Conservation (phyloP, 345 rosid genomes). For the Dipteronia sinensis region DNA sequence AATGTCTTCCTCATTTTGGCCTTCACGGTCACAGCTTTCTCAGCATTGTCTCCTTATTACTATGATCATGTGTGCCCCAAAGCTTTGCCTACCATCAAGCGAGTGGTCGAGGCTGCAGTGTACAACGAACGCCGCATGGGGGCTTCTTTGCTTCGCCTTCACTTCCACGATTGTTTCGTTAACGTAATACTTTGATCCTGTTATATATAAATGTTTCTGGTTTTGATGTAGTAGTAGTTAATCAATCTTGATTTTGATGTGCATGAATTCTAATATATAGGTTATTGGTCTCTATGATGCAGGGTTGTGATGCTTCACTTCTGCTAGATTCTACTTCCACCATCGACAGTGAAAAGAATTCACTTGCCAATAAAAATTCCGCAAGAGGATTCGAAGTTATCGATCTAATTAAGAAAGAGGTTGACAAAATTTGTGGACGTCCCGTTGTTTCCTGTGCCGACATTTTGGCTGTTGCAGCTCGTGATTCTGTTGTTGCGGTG, state of each 20-base stretch:
- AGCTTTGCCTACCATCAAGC: slow-evolving; percentile 50
- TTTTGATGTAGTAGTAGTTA: neutral
- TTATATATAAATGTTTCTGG: neutral
- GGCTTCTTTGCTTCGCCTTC: slow-evolving; percentile 62
- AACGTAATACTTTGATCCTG: neutral
- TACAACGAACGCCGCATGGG: slow-evolving; percentile 54
- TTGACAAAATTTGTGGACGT: slow-evolving; percentile 52
- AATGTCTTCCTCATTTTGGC: slow-evolving; percentile 20
- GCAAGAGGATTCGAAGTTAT: slow-evolving; percentile 61
- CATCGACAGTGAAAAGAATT: slow-evolving; percentile 55
- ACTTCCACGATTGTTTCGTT: slow-evolving; percentile 36
- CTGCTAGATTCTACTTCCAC: slow-evolving; percentile 56
- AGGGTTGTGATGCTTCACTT: slow-evolving; percentile 81
- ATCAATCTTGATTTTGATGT: neutral
- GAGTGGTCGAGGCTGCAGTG: slow-evolving; percentile 40
- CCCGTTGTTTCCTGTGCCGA: slow-evolving; percentile 69
- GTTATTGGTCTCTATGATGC: neutral
- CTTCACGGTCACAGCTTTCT: slow-evolving; percentile 19
- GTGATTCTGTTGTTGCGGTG: slow-evolving; percentile 58
- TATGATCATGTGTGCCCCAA: slow-evolving; percentile 53
- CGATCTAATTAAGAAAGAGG: slow-evolving; percentile 54
- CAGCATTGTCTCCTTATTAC: slow-evolving; percentile 45
- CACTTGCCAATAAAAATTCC: slow-evolving; percentile 40
- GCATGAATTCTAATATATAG: neutral
- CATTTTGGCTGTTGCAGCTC: slow-evolving; percentile 59